phyloP scores from a whole-genome alignment of 371 early-diverging fungal genomes.

The Globomyces sp. region DNA sequence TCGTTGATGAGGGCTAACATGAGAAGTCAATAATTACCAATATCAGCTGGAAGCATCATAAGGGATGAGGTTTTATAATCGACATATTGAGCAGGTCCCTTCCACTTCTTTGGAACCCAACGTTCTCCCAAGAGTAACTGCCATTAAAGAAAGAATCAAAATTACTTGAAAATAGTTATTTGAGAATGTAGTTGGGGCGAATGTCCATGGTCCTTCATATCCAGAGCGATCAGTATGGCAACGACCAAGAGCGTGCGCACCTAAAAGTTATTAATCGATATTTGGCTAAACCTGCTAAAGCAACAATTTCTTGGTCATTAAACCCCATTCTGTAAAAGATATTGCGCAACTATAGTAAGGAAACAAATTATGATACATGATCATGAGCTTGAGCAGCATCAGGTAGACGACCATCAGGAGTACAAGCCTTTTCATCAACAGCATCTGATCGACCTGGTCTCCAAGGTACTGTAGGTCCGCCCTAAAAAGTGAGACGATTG shows the following conservation, averaged over 20 bases:
- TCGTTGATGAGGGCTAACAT: conserved; percentile 53
- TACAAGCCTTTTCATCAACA: conserved; percentile 44
- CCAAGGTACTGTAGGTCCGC: conserved; percentile 86
- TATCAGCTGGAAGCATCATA: conserved; percentile 90
- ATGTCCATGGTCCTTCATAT: conserved; percentile 87
- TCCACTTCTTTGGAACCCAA: conserved; percentile 63
- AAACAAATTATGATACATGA: conserved; percentile 19
- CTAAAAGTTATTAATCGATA: conserved; percentile 27
- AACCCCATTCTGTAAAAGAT: conserved; percentile 88
- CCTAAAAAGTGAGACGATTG: conserved; percentile 26
- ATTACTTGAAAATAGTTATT: conserved; percentile 75
- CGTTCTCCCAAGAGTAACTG: conserved; percentile 70
- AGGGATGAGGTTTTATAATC: conserved; percentile 67
- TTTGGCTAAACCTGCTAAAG: conserved; percentile 47
- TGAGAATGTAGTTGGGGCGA: conserved; percentile 80
- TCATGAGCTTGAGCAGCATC: conserved; percentile 71
- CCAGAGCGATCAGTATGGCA: conserved; percentile 90
- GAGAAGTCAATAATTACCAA: conserved; percentile 23
- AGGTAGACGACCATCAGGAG: conserved; percentile 82
- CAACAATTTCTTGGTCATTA: conserved; percentile 87
- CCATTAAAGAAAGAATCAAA: background rate
- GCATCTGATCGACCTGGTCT: conserved; percentile 80
- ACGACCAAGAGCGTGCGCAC: conserved; percentile 85
- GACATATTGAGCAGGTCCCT: conserved; percentile 83
- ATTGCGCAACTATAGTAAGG: conserved; percentile 42